Evolutionary conservation across 139 green algal species (phyloP).

Genomic region (Coccomyxa sp.): DNA sequence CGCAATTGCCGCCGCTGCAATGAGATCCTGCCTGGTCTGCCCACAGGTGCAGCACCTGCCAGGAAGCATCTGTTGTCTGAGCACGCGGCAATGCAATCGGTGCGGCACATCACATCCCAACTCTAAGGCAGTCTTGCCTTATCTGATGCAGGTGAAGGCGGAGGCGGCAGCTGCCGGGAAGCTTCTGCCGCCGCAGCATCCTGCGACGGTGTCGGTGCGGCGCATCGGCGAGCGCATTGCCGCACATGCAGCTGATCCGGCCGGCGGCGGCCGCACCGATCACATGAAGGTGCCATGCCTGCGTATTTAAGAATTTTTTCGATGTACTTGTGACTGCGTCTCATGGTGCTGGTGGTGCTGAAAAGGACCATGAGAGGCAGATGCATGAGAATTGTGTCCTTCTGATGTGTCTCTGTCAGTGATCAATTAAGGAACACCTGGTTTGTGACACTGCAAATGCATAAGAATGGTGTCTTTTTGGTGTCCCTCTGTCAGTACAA

Average conservation of each 20-base stretch:
- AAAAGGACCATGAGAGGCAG: neutral
- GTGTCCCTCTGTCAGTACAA: too few relatives aligned
- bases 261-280: neutral
- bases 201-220: neutral
- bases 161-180: neutral
- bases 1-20: too few relatives aligned
- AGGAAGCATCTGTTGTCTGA: too few relatives aligned
- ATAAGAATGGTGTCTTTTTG: too few relatives aligned
- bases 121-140: neutral
- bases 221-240: neutral
- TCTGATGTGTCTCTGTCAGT: too few relatives aligned
- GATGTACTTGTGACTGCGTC: too few relatives aligned
- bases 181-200: neutral
- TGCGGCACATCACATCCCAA: neutral
- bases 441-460: too few relatives aligned
- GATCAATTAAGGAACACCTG: too few relatives aligned
- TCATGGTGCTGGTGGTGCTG: neutral
- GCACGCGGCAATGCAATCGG: too few relatives aligned
- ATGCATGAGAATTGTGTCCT: neutral
- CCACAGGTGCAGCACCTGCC: too few relatives aligned
- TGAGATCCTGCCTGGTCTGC: too few relatives aligned
- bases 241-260: neutral
- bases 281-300: neutral
- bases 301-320: too few relatives aligned
- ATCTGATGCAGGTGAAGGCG: neutral